phyloP scores from a whole-genome alignment of 345 rosid species.

The Pistacia integerrima region DNA sequence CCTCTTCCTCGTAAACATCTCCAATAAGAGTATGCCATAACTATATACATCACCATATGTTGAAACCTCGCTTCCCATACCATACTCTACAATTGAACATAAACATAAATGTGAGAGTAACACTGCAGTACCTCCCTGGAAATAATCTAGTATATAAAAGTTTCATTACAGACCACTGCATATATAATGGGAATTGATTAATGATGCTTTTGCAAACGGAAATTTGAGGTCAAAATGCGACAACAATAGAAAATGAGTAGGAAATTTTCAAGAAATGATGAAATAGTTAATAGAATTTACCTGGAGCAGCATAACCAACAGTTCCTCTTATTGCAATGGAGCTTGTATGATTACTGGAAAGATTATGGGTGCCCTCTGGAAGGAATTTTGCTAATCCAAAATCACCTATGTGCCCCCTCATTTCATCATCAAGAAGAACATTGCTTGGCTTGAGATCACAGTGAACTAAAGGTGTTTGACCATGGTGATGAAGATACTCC shows the following conservation, averaged over 20 bases:
- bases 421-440: slow-evolving; percentile 12
- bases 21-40: slow-evolving; percentile 34
- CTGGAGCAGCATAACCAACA: slow-evolving; percentile 30
- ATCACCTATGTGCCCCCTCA: slow-evolving; percentile 5
- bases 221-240: background rate
- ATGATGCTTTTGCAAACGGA: no score
- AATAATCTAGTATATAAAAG: no score
- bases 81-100: slow-evolving; percentile 30
- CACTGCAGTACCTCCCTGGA: no score
- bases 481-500: slow-evolving; percentile 27
- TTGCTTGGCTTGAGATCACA: slow-evolving; percentile 31
- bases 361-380: background rate
- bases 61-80: slow-evolving; percentile 29
- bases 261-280: background rate
- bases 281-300: background rate
- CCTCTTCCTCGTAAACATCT: slow-evolving; percentile 30
- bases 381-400: slow-evolving; percentile 10
- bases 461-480: slow-evolving; percentile 18
- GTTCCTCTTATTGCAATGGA: background rate
- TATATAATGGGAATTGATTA: no score
- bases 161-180: no score
- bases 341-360: background rate
- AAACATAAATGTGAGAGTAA: no score
- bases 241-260: background rate
- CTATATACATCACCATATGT: slow-evolving; percentile 34